Conservation (phyloP, 441 rosid species). For the Rhodomyrtus psidioides region DNA sequence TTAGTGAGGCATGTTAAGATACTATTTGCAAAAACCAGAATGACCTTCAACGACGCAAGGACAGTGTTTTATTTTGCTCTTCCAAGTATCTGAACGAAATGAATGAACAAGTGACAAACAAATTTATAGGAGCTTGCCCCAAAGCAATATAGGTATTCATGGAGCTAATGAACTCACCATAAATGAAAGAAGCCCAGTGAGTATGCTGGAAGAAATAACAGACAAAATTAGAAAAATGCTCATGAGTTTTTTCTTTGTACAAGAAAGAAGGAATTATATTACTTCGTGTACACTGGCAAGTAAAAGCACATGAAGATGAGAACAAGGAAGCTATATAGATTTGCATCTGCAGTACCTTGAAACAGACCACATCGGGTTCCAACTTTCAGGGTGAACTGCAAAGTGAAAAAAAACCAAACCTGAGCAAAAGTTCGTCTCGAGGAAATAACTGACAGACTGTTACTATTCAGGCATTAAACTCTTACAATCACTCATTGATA, state of each 20-base stretch:
- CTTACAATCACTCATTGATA: slow-evolving; percentile 99
- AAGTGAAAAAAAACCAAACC: background rate
- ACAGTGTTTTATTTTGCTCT: background rate
- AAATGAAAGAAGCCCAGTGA: slow-evolving; percentile 97
- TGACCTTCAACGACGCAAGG: background rate
- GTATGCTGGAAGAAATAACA: slow-evolving; percentile 68
- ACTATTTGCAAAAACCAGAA: background rate
- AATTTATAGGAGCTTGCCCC: background rate
- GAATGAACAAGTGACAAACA: background rate
- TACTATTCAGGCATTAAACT: background rate
- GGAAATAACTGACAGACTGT: background rate
- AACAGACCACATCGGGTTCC: slow-evolving; percentile 99
- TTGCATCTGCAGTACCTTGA: slow-evolving; percentile 55
- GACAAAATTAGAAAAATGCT: background rate
- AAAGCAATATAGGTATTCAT: background rate
- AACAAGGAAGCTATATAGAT: background rate
- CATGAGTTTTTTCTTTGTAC: background rate
- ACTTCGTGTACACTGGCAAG: background rate
- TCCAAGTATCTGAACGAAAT: background rate
- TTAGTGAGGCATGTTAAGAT: background rate
- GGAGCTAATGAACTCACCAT: slow-evolving; percentile 59
- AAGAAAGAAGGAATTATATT: background rate
- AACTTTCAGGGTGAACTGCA: slow-evolving; percentile 98
- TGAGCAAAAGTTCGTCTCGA: background rate
- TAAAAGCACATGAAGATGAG: background rate